Base-by-base conservation (phyloP, 2,329 filamentous ascomycete species). In the Sclerotinia minor region DNA sequence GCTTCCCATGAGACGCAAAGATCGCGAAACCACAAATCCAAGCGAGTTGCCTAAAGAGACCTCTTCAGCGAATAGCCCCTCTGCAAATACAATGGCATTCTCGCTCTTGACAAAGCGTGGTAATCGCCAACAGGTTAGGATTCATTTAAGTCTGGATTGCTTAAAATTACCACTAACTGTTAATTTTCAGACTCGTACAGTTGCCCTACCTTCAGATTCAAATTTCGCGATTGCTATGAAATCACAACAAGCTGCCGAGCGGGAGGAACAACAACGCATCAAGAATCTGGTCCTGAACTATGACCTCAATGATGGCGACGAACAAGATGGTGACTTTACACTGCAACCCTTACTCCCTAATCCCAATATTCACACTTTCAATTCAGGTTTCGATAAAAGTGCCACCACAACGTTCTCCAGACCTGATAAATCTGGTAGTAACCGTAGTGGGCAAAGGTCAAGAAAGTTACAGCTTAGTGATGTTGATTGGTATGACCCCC, bases 211-310 rank as follows among this genome's bases (percentile, higher is more conserved):
- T 13, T 89, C 94, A 2, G 92, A 99, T 78, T 98, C 95, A 0
- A 94, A 88, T 61, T 97, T 99, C 80, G 95, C 95, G 7, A 86
- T 98, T 72, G 95, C 95, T 54, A 95, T 99, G 93, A 95, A 92
- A 78, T 93, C 87, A 69, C 94, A 98, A 80, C 94, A 97, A 77
- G 91, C 96, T 79, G 94, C 93, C 3, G 94, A 98, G 78, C 90
- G 91, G 65, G 95, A 97, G 77, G 96, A 99, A 79, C 94, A 99
- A 79, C 93, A 97, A 79, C 91, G 95, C 71, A 99, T 99, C 86
- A 99, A 99, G 82, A 97, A 92, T 76, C 84, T 99, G 57, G 95
- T 99, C 65, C 83, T 99, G 73, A 98, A 97, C 79, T 96, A 97
- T 77, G 95, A 99, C 80, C 87, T 97, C 77, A 89, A 92, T 64